These are phyloP conservation scores for Phaeolepiota aurea DNA, from an alignment of 768 basidiomycete genomes.

Conservation along the genomic window DNA sequence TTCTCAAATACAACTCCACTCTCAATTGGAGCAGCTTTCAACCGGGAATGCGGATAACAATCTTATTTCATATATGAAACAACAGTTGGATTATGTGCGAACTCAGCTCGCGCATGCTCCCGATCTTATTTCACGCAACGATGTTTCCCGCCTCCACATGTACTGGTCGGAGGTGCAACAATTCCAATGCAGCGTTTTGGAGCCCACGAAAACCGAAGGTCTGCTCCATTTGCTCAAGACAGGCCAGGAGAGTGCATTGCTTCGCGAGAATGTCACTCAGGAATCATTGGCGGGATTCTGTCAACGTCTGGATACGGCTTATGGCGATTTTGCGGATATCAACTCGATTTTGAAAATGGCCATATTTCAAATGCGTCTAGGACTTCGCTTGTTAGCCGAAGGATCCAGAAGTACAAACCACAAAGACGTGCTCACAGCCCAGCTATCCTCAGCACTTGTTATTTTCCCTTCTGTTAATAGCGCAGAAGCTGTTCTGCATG, in stretches of 20 bases:
- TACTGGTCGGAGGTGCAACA: slow-evolving; percentile 76
- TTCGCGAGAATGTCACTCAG: slow-evolving; percentile 68
- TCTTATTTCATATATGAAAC: slow-evolving; percentile 36
- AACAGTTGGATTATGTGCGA: slow-evolving; percentile 19
- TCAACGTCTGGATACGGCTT: slow-evolving; percentile 60
- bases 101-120: slow-evolving; percentile 17
- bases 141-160: slow-evolving; percentile 42
- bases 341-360: slow-evolving; percentile 57
- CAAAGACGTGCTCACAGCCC: slow-evolving; percentile 13
- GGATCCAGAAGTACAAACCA: slow-evolving; percentile 7
- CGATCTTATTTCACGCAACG: slow-evolving; percentile 23
- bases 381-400: slow-evolving; percentile 45
- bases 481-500: slow-evolving; percentile 24
- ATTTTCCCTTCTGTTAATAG: slow-evolving; percentile 48
- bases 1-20: slow-evolving; percentile 46
- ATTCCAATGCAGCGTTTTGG: slow-evolving; percentile 56
- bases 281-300: slow-evolving; percentile 72
- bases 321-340: slow-evolving; percentile 68
- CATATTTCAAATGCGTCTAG: slow-evolving; percentile 59
- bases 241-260: slow-evolving; percentile 25
- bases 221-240: slow-evolving; percentile 31
- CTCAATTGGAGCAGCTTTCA: slow-evolving; percentile 40
- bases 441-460: slow-evolving; percentile 26
- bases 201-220: slow-evolving; percentile 36
- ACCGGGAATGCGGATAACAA: slow-evolving; percentile 51